phyloP scores from a whole-genome alignment of 225 moss, liverwort and hornwort genomes.

The Takakia lepidozioides region DNA sequence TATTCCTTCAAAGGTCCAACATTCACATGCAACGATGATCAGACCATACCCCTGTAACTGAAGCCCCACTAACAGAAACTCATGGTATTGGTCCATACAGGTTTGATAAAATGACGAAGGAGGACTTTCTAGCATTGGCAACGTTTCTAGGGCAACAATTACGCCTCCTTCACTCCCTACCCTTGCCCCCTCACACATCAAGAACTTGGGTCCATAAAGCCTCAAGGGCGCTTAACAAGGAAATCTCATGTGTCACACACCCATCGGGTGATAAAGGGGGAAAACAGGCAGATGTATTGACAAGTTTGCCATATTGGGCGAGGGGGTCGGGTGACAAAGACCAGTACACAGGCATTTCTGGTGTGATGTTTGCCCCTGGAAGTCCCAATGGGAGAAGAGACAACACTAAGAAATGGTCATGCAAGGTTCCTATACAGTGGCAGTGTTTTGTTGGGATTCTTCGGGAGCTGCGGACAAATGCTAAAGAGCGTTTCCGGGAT shows the following conservation, averaged over 20 bases:
- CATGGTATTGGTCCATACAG: too few species aligned
- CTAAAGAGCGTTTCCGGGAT: conserved; percentile 51
- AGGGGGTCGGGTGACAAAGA: conserved; percentile 4
- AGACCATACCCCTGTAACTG: too few species aligned
- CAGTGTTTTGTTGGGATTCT: conserved; percentile 63
- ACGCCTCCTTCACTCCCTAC: conserved; percentile 58
- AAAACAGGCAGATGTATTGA: conserved; percentile 15
- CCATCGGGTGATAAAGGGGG: conserved; percentile 8
- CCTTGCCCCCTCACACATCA: conserved; percentile 37
- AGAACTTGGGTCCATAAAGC: conserved; percentile 51
- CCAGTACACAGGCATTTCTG: conserved; percentile 7
- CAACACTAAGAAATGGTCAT: conserved; percentile 7
- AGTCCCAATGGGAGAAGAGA: conserved; percentile 6
- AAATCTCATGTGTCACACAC: conserved; percentile 9
- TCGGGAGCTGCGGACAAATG: conserved; percentile 52
- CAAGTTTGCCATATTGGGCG: conserved; percentile 5
- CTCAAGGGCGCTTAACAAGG: conserved; percentile 24
- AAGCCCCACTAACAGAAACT: too few species aligned
- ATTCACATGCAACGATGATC: too few species aligned
- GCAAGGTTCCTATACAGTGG: conserved; percentile 56
- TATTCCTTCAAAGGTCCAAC: too few species aligned
- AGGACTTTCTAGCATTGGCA: conserved; percentile 50
- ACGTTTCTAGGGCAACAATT: conserved; percentile 65
- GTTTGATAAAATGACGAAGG: conserved; percentile 38
- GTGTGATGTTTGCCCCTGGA: conserved; percentile 8